A percentile compares a stretch with the other conserved stretches of the same genome.
These are phyloP conservation scores for Alliaria petiolata DNA, from an alignment of 345 rosid genomes.

Conservation along the genomic window DNA sequence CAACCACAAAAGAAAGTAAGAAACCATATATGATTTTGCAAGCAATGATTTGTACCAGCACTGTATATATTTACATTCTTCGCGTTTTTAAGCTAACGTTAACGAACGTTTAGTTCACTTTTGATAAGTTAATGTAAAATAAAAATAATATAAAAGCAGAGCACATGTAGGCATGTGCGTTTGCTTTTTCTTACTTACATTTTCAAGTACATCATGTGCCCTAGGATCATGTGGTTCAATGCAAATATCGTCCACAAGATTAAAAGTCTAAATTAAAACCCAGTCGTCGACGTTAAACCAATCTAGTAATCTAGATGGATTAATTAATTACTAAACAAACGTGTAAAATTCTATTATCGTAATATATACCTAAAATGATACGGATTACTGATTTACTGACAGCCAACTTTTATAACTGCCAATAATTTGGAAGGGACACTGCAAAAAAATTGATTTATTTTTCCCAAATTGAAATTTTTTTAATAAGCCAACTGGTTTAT, in stretches of 20 bases:
- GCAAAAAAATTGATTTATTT: too few species aligned
- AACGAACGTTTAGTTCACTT: not conserved
- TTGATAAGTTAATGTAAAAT: not conserved
- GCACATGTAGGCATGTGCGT: constrained; percentile 20
- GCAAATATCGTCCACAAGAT: not conserved
- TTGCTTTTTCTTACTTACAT: not conserved
- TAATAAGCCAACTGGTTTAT: too few species aligned
- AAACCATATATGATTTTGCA: not conserved
- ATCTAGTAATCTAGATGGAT: not conserved
- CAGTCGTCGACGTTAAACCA: not conserved
- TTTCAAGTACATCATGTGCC: not conserved
- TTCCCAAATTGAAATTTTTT: too few species aligned
- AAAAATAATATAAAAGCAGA: not conserved
- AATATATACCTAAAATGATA: not conserved
- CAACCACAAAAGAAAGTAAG: not conserved
- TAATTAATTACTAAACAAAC: not conserved
- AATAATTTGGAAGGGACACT: not conserved
- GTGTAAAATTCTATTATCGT: not conserved
- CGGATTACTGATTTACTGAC: not conserved
- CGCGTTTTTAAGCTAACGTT: not conserved
- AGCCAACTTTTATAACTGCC: not conserved
- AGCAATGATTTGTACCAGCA: constrained; percentile 4
- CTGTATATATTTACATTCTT: not conserved
- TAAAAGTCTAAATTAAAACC: not conserved
- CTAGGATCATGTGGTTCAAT: too few species aligned